A percentile compares a stretch with the other conserved stretches of the same genome.
Conservation (phyloP, 2,329 filamentous ascomycete species). For the Thielaviopsis musarum region DNA sequence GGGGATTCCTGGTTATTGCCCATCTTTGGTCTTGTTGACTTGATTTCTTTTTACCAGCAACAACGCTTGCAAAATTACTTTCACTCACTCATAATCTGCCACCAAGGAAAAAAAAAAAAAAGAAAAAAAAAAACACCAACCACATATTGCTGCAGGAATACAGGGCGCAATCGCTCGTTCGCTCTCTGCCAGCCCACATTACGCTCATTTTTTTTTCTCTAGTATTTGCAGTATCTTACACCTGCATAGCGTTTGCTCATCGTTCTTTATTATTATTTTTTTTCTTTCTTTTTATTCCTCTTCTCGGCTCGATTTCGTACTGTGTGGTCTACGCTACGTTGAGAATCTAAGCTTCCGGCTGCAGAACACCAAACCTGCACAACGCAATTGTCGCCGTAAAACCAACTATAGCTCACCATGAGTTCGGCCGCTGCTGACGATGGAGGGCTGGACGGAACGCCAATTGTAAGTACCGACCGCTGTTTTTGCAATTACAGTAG, state of each 20-base stretch:
- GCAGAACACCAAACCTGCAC: not conserved
- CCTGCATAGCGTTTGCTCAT: slow-evolving; percentile 1
- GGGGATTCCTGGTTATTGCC: not conserved
- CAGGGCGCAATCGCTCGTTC: not conserved
- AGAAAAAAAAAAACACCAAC: no score
- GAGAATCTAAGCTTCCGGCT: not conserved
- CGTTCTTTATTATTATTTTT: not conserved
- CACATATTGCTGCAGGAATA: not conserved
- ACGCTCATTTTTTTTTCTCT: not conserved
- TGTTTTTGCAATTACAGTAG: not conserved
- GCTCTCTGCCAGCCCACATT: not conserved
- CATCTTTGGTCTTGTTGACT: not conserved
- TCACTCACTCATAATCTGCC: not conserved
- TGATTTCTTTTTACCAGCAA: not conserved
- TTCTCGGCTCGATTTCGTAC: not conserved
- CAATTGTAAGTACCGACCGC: slow-evolving; percentile 43
- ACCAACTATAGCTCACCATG: slow-evolving; percentile 6
- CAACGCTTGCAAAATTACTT: not conserved
- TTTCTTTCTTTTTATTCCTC: not conserved
- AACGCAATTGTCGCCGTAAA: not conserved
- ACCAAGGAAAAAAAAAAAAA: not conserved
- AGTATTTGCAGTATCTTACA: slow-evolving; percentile 6
- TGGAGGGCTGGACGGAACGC: slow-evolving; percentile 57
- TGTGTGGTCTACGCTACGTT: not conserved
- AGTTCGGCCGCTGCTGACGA: slow-evolving; percentile 15